Base-by-base conservation (phyloP, 352 stramenopile genomes). In the Phytophthora sp. region DNA sequence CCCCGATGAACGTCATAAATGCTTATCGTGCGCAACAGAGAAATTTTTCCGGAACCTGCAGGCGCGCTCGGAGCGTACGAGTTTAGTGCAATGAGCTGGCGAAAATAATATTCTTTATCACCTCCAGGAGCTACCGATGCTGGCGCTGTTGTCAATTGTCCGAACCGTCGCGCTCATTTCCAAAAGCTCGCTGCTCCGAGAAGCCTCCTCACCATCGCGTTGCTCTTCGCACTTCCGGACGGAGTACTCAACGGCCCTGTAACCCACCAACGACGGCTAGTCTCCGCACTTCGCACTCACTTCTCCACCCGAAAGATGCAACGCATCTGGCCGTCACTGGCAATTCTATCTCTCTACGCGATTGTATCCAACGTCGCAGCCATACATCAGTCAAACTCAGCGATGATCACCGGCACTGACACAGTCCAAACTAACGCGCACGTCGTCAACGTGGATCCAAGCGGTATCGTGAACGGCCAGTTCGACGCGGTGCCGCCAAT, bases 401-500 rank as follows among this genome's bases (percentile, higher is more conserved):
- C 45, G 7, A 6, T 66, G 15, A 69, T 58, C 52, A 62, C 35
- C 39, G 58, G 36, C 24, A 46, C 52, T 4, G 38, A 16, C 11
- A 15, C 44, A 21, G 18, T 12, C 39, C 29, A 53, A 46, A 42
- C 33, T 7, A 57, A 12, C 30, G 7, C 24, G 18, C 9, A 31
- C 31, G 7, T 36, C 26, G 13, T 44, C 24, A 39, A 58, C 39
- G 64, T 69, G 52, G 59, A 79, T 54, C 67, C 68, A 20, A 74
- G 39, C 16, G 31, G 36, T 47, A 61, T 69, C 16, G 57, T 80
- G 2, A 57, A 85, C 31, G 46, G 38, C 2, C 77, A 87, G 53
- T 72, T 87, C 44, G 57, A 38, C 20, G 58, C 61, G 0, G 55
- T 89, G 21, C 24, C 56, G 9, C 38, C 66, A 13, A 66, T 89